Evolutionary conservation across 257 asterid genomes (phyloP).

Genomic region (Fraxinus americana): DNA sequence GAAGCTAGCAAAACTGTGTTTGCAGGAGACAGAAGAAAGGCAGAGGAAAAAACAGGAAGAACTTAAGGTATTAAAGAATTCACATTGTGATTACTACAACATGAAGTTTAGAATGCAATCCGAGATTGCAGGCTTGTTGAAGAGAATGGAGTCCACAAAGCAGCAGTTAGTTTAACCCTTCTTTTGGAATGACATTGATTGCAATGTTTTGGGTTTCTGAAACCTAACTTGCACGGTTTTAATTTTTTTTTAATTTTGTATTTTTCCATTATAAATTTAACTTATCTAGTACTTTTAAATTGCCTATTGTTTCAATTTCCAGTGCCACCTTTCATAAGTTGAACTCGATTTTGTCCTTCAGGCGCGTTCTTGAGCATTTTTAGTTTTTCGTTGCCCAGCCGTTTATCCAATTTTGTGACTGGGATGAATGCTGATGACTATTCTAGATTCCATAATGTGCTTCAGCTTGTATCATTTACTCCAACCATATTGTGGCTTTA

Average conservation of each 20-base stretch:
- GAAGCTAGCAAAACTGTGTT: conserved; percentile 54
- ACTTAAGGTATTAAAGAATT: conserved; percentile 68
- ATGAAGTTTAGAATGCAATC: conserved; percentile 92
- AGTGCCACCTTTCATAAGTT: too few relatives aligned
- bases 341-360: too few relatives aligned
- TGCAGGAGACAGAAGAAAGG: conserved; percentile 78
- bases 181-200: background rate
- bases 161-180: conserved; percentile 57
- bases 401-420: too few relatives aligned
- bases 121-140: conserved; percentile 81
- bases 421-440: too few relatives aligned
- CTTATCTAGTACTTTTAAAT: background rate
- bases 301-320: too few relatives aligned
- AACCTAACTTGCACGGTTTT: background rate
- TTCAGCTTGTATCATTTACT: too few relatives aligned
- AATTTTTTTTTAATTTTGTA: background rate
- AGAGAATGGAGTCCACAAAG: conserved; percentile 89
- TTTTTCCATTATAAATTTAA: background rate
- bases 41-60: conserved; percentile 67
- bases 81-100: conserved; percentile 74
- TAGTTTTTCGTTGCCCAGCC: too few relatives aligned
- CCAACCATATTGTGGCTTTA: too few relatives aligned
- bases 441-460: too few relatives aligned
- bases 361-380: too few relatives aligned
- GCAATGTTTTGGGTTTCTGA: background rate